Evolutionary conservation across 345 rosid genomes (phyloP).

Genomic region (Rhodamnia rubescens): DNA sequence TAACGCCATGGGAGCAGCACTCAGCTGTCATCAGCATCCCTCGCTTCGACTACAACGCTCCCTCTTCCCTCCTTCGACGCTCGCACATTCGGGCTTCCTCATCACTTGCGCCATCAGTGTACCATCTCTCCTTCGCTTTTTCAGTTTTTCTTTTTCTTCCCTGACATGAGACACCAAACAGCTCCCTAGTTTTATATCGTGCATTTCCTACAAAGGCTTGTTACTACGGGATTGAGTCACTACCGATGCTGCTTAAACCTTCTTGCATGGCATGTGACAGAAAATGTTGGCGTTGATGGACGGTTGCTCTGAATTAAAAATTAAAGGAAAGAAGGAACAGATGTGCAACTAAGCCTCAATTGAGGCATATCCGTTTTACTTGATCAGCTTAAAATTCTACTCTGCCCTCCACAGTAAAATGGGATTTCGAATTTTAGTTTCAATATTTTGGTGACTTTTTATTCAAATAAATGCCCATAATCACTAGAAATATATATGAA

Average conservation of each 20-base stretch:
- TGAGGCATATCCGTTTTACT: not conserved
- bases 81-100: conserved; percentile 79
- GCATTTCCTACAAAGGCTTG: too few relatives aligned
- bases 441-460: not conserved
- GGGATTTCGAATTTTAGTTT: not conserved
- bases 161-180: too few relatives aligned
- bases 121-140: not conserved
- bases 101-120: conserved; percentile 72
- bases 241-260: not conserved
- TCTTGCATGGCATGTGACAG: not conserved
- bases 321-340: not conserved
- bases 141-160: too few relatives aligned
- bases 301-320: not conserved
- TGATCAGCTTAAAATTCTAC: not conserved
- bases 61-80: conserved; percentile 55
- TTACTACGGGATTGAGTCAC: too few relatives aligned
- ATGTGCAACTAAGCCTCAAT: not conserved
- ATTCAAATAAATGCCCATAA: not conserved
- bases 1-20: conserved; percentile 85
- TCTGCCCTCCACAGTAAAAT: not conserved
- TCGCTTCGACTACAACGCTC: conserved; percentile 81
- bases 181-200: too few relatives aligned
- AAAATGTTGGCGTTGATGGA: not conserved
- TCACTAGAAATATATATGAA: not conserved
- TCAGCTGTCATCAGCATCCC: conserved; percentile 64